Base-by-base conservation (phyloP, 768 basidiomycete genomes). In the Asterophora lycoperdoides region DNA sequence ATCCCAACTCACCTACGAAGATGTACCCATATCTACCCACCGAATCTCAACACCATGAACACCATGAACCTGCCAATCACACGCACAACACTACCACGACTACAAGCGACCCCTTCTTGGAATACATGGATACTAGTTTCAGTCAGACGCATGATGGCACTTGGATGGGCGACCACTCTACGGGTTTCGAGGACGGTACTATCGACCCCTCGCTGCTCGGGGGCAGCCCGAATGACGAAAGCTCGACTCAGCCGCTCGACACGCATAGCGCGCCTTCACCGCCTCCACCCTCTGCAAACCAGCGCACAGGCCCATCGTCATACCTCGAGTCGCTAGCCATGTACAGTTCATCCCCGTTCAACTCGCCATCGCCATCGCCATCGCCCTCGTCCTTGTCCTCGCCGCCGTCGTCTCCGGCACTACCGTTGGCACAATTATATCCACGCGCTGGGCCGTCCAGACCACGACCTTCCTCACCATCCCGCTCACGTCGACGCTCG, bases 141-240 rank as follows among this genome's bases (percentile, higher is more conserved):
- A 14, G 9, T 32, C 42, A 13, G 38, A 15, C 29, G 44, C 32
- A 41, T 19, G 41, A 38, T 33, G 17, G 15, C 4, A 9, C 14
- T 14, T 47, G 45, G 40, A 15, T 32, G 34, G 20, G 17, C 15
- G 41, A 6, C 50, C 44, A 23, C 17, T 44, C 15, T 20, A n/a
- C 3, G 28, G 41, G 20, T 46, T 23, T 52, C 14, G 54, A 47
- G 7, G 37, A 59, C 45, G 60, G 57, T 14, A 59, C 60, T 8
- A 55, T 61, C 19, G 42, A 61, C 19, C 60, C 60, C 5, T 52
- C 52, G 9, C 26, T 59, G 17, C 48, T 61, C 9, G 52, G 54
- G 9, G 55, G 54, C 18, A 13, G n/a, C 10, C 19, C 5, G 14
- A 41, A 47, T n/a, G 47, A 46, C 23, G 42, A 49, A n/a, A 32